Base-by-base conservation (phyloP, 768 basidiomycete species). In the Aureoboletus auriporus region DNA sequence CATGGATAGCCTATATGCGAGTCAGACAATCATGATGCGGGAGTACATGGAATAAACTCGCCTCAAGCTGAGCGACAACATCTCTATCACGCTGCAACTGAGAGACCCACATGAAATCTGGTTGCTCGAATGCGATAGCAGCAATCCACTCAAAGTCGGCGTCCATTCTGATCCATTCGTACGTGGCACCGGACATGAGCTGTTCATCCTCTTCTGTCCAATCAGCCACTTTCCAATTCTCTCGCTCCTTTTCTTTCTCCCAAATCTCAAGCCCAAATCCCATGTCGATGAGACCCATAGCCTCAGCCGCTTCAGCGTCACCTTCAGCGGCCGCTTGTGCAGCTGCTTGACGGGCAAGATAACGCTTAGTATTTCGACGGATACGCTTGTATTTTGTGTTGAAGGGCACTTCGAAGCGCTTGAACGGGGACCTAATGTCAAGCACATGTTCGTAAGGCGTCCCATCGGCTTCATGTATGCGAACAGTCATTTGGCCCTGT, bases 81-180 rank as follows among this genome's bases (percentile, higher is more conserved):
- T 99, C 96, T 52, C 93, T 75, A 68, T 99, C 96, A 47, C 93
- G 76, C 68, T 95, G 92, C 43, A 99, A 72, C 64, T 98, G 96
- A 35, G 86, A 91, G 17, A 95, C 89, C 93, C 94, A 99, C 91
- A 95, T 95, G 61, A 93, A 98, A 71, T 94, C 93, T 37, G 91
- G 92, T 70, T 97, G 93, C 43, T 94, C 89, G 54, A 95, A 98
- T 53, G 83, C 83, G 52, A 97, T 80, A 34, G 78, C 78, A n/a
- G 91, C 88, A 46, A 98, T 89, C 96, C 96, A 99, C 70, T 99
- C 96, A 66, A 96, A 94, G 64, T 99, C 96, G 13, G 96, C 93
- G 62, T 99, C 96, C 78, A 98, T 90, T 53, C 96, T 76, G 50
- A 99, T 98, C 95, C 95, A 99, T 69, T 99, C 96, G 68, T 97